Evolutionary conservation across 345 rosid species (phyloP), one percentile per base, ranked within the genome.

Genomic region (Reutealis trisperma): DNA sequence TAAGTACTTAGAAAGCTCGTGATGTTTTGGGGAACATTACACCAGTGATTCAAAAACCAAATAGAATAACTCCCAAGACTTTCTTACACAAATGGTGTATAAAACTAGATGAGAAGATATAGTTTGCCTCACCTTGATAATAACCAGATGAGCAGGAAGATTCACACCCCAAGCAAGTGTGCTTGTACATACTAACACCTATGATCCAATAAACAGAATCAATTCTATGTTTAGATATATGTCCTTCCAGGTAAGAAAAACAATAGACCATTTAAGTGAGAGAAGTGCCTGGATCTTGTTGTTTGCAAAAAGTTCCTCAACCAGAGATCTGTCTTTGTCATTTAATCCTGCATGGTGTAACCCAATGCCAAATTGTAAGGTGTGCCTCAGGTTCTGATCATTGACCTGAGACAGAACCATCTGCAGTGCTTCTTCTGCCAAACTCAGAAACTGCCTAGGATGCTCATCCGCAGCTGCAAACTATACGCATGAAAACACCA

Each of bases 91-190:
- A 9, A 34, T 8, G 9, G 63, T 9, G n/a, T 60, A 13, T 10
- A 22, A 8, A n/a, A n/a, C n/a, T n/a, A n/a, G n/a, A n/a, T n/a
- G n/a, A n/a, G n/a, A n/a, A n/a, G n/a, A n/a, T 47, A 45, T 70
- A 49, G 60, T 42, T 80, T 54, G 14, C 21, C 82, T 75, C 76
- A 95, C 99, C 98, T 95, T 95, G 81, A 93, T 93, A 77, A 95
- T 95, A 78, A 95, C 99, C 78, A 95, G 86, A 88, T 95, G 97
- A 71, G 99, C 99, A 61, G 99, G 99, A 80, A 93, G 90, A 79
- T 95, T 95, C 79, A 95, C 98, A 68, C 98, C 99, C 98, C 99
- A 95, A 51, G 99, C 98, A 77, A 93, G 83, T 34, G 99, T 95
- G 85, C 98, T 95, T 74, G 99, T 95, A 79, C 96, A 92, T 78